A percentile compares a stretch with the other conserved stretches of the same genome.
Evolutionary conservation across 257 asterid species (phyloP).

Genomic region (Avicennia marina): DNA sequence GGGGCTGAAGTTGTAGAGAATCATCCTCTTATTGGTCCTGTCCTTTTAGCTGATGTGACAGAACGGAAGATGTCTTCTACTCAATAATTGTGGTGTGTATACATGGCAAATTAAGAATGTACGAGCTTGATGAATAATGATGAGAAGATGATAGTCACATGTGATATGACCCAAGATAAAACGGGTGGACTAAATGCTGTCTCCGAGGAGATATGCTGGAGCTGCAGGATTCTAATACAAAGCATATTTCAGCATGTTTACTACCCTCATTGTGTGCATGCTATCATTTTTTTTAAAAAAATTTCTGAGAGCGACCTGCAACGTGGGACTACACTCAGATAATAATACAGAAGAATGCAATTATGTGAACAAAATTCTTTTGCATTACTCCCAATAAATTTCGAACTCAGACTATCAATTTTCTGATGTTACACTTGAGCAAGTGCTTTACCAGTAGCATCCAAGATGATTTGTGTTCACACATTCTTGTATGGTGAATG

Average conservation of each 20-base stretch:
- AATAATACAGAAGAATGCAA: not conserved
- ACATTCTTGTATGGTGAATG: not conserved
- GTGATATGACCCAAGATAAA: slow-evolving; percentile 27
- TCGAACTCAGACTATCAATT: not conserved
- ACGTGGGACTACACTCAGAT: not conserved
- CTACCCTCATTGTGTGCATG: no score
- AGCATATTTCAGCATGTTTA: no score
- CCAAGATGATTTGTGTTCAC: not conserved
- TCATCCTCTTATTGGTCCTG: slow-evolving; percentile 23
- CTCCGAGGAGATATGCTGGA: slow-evolving; percentile 12
- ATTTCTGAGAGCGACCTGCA: no score
- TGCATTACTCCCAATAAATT: not conserved
- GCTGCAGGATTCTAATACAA: no score
- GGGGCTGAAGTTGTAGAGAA: slow-evolving; percentile 23
- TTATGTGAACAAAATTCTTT: not conserved
- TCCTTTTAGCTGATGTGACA: slow-evolving; percentile 46
- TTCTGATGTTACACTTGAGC: not conserved
- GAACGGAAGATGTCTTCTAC: slow-evolving; percentile 16
- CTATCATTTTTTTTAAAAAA: no score
- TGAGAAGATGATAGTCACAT: not conserved
- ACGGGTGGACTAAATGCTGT: slow-evolving; percentile 24
- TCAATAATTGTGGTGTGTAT: not conserved
- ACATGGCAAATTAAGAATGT: not conserved
- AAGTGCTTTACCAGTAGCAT: not conserved
- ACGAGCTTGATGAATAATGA: not conserved